Conservation (phyloP, 768 basidiomycete species). For the Suillus paluster region DNA sequence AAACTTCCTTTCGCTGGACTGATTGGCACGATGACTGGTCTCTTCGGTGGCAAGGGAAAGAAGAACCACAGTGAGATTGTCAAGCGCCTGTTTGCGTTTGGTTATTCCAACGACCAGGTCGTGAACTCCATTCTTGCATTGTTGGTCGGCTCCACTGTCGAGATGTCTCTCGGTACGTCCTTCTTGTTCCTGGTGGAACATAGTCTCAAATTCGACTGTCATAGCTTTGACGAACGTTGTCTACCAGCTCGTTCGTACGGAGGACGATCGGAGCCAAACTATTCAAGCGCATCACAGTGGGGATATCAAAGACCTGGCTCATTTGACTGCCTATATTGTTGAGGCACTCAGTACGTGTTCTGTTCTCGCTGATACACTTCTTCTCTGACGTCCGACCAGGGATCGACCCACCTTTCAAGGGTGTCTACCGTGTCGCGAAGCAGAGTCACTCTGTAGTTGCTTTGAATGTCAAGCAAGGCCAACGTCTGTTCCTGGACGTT, state of each 20-base stretch:
- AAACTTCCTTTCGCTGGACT: slow-evolving; percentile 46
- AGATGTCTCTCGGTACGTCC: slow-evolving; percentile 66
- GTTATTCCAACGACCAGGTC: slow-evolving; percentile 61
- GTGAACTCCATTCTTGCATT: slow-evolving; percentile 75
- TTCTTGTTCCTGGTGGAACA: neutral
- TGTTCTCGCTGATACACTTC: neutral
- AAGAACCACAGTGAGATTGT: slow-evolving; percentile 53
- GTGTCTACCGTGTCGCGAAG: slow-evolving; percentile 61
- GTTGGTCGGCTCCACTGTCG: slow-evolving; percentile 67
- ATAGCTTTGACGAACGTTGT: slow-evolving; percentile 68
- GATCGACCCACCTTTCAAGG: slow-evolving; percentile 73
- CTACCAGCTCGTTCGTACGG: slow-evolving; percentile 64
- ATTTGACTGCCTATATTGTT: slow-evolving; percentile 59
- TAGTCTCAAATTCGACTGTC: slow-evolving; percentile 3
- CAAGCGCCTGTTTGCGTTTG: slow-evolving; percentile 59
- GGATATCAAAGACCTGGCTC: slow-evolving; percentile 39
- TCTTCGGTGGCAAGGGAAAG: slow-evolving; percentile 55
- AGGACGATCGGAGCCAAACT: slow-evolving; percentile 44
- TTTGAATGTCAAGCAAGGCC: slow-evolving; percentile 47
- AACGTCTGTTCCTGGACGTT: slow-evolving; percentile 67
- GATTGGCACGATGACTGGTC: slow-evolving; percentile 47
- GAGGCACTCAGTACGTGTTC: slow-evolving; percentile 71
- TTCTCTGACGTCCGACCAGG: slow-evolving; percentile 44
- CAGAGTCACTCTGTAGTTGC: slow-evolving; percentile 49
- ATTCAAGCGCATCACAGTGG: slow-evolving; percentile 30